Conservation (phyloP, 805 yeast genomes). For the Starmerella powellii region DNA sequence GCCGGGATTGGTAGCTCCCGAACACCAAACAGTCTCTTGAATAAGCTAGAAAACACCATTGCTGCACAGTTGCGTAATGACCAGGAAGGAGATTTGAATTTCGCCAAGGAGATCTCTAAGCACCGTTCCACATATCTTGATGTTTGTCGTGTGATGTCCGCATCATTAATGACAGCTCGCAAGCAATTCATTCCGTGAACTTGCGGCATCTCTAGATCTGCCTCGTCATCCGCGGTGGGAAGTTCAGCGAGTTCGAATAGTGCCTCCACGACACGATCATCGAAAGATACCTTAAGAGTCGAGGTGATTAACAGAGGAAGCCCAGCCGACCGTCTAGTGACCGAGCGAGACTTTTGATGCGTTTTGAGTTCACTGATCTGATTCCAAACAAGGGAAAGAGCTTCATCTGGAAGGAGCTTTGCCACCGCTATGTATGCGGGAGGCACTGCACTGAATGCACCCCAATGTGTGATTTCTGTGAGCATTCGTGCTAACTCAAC, state of each 20-base stretch:
- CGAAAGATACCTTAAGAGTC: conserved; percentile 10
- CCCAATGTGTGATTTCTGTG: conserved; percentile 49
- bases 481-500: conserved; percentile 56
- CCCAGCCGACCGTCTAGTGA: conserved; percentile 88
- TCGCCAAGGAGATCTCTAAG: conserved; percentile 45
- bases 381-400: conserved; percentile 3
- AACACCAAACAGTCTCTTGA: conserved; percentile 66
- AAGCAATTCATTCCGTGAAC: conserved; percentile 89
- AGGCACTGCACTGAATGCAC: conserved; percentile 80
- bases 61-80: conserved; percentile 83
- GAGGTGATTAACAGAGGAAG: conserved; percentile 61
- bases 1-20: conserved; percentile 35
- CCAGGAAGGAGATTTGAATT: conserved; percentile 65
- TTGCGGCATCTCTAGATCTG: conserved; percentile 67
- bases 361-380: conserved; percentile 3
- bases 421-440: conserved; percentile 69
- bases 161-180: conserved; percentile 59
- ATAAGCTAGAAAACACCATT: conserved; percentile 80
- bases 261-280: conserved; percentile 40
- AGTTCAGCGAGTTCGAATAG: conserved; percentile 44
- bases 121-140: conserved; percentile 44
- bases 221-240: conserved; percentile 37
- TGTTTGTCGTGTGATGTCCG: conserved; percentile 46
- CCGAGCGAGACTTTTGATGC: conserved; percentile 36
- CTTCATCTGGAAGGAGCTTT: conserved; percentile 24